These are phyloP conservation scores for Globisporangium irregulare DNA, from an alignment of 352 stramenopile species.

Conservation along the genomic window DNA sequence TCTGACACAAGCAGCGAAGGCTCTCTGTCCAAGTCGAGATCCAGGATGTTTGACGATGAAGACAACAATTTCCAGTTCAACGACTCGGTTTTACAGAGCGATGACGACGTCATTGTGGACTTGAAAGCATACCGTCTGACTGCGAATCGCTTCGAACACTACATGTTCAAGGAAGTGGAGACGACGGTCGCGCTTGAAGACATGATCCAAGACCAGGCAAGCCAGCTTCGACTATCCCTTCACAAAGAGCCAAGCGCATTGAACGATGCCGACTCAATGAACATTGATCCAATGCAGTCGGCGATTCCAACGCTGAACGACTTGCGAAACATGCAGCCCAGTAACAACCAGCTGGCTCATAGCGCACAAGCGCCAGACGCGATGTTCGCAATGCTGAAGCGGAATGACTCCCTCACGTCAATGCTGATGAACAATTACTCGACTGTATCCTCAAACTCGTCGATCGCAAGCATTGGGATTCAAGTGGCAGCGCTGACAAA, in stretches of 20 bases:
- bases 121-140: slow-evolving; percentile 1
- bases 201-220: slow-evolving; percentile 13
- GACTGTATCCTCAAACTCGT: slow-evolving; percentile 18
- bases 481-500: slow-evolving; percentile 18
- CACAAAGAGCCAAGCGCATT: background rate
- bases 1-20: slow-evolving; percentile 53
- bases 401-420: slow-evolving; percentile 16
- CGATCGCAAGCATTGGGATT: slow-evolving; percentile 17
- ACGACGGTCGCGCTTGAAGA: slow-evolving; percentile 27
- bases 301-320: slow-evolving; percentile 5
- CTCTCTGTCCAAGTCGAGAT: slow-evolving; percentile 32
- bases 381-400: slow-evolving; percentile 12
- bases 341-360: slow-evolving; percentile 16
- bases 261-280: background rate
- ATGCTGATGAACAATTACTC: slow-evolving; percentile 16
- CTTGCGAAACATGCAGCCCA: background rate
- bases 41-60: slow-evolving; percentile 16
- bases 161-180: slow-evolving; percentile 8
- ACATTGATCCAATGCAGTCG: background rate
- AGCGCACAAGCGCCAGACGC: background rate
- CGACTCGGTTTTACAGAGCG: slow-evolving; percentile 1
- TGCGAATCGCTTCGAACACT: slow-evolving; percentile 6
- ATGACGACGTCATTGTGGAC: background rate
- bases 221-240: slow-evolving; percentile 9
- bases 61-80: slow-evolving; percentile 14